phyloP scores from a whole-genome alignment of 202 grass and related monocot species.

The Zizania palustris region DNA sequence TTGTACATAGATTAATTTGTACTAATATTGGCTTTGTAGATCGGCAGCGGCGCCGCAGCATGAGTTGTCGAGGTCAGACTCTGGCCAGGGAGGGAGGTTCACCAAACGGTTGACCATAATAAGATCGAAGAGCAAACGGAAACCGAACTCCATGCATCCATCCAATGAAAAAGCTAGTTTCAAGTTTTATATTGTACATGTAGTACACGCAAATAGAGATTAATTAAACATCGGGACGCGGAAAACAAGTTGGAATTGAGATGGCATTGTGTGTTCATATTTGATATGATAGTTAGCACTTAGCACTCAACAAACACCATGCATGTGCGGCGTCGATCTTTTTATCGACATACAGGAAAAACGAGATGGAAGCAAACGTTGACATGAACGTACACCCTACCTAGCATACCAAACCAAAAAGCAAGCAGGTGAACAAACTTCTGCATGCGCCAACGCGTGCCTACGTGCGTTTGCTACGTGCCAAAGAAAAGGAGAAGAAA shows the following conservation, averaged over 20 bases:
- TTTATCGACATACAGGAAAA: background rate
- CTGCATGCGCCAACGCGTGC: background rate
- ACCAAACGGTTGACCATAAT: conserved; percentile 1
- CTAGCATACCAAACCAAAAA: conserved; percentile 1
- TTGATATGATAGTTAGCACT: background rate
- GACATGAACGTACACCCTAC: background rate
- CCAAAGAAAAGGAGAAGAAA: background rate
- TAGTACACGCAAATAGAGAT: too few relatives aligned
- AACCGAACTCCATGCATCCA: background rate
- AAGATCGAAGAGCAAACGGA: background rate
- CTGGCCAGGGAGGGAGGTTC: background rate
- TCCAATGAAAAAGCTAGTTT: background rate
- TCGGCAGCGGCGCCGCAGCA: background rate
- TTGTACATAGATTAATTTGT: background rate
- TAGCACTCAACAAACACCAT: background rate
- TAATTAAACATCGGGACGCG: too few relatives aligned
- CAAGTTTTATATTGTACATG: background rate
- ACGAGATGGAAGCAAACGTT: background rate
- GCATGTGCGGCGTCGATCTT: background rate
- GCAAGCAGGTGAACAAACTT: conserved; percentile 37
- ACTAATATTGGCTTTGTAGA: background rate
- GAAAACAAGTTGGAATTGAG: too few relatives aligned
- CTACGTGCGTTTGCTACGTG: too few relatives aligned
- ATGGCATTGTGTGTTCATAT: too few relatives aligned
- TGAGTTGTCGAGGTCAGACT: background rate